phyloP scores from a whole-genome alignment of 2,329 filamentous ascomycete genomes.

The Epichloe amarillans region DNA sequence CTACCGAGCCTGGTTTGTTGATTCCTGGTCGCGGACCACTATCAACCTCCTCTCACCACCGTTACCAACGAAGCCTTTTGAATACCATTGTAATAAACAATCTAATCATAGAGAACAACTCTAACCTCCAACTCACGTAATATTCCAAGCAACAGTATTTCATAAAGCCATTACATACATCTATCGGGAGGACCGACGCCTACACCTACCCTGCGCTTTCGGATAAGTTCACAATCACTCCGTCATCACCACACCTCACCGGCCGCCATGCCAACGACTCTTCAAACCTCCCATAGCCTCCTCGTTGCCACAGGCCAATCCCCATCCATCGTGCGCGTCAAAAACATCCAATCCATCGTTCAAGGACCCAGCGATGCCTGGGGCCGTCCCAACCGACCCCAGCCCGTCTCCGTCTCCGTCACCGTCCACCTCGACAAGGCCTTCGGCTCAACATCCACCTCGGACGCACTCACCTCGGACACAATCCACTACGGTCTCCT shows the following conservation, averaged over 20 bases:
- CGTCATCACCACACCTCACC: background rate
- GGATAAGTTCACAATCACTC: no score
- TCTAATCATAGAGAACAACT: no score
- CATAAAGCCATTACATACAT: no score
- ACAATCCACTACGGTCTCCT: conserved; percentile 65
- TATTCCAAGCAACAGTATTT: no score
- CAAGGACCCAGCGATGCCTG: conserved; percentile 53
- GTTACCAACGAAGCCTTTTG: no score
- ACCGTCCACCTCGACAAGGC: conserved; percentile 40
- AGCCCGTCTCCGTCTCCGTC: conserved; percentile 50
- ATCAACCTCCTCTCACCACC: no score
- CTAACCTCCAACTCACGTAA: no score
- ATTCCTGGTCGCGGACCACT: no score
- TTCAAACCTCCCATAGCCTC: conserved; percentile 1
- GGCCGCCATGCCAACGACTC: background rate
- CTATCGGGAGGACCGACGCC: no score
- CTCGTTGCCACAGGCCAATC: conserved; percentile 11
- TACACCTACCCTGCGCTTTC: no score
- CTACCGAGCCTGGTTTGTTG: no score
- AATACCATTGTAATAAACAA: no score
- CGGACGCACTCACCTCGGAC: conserved; percentile 50
- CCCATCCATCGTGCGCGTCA: conserved; percentile 41
- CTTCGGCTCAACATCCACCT: conserved; percentile 44
- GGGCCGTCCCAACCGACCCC: conserved; percentile 44
- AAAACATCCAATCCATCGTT: conserved; percentile 45